phyloP scores from a whole-genome alignment of 495 filamentous ascomycete species.

The Xylaria palmicola region DNA sequence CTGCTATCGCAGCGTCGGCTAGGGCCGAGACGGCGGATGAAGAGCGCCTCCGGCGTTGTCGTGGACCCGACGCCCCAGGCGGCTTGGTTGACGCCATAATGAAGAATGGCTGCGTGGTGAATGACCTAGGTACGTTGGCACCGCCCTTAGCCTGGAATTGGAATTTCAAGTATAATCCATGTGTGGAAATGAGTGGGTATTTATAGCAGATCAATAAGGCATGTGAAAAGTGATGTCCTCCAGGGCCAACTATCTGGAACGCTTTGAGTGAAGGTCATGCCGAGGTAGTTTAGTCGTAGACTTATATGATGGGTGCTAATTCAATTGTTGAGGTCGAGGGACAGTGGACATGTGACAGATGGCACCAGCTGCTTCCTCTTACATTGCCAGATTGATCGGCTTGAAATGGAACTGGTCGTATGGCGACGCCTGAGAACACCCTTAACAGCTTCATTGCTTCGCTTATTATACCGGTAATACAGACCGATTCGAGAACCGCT shows the following conservation, averaged over 20 bases:
- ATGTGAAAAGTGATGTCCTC: not conserved
- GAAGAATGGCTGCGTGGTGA: not conserved
- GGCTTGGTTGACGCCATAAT: conserved; percentile 20
- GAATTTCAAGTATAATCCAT: not conserved
- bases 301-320: not conserved
- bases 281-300: too few relatives aligned
- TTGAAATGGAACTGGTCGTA: not conserved
- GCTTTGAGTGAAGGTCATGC: too few relatives aligned
- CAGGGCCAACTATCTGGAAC: not conserved
- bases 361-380: conserved; percentile 7
- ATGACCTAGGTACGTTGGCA: not conserved
- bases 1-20: conserved; percentile 21
- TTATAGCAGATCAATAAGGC: too few relatives aligned
- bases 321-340: conserved; percentile 9
- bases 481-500: not conserved
- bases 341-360: conserved; percentile 12
- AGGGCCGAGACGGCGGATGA: conserved; percentile 19
- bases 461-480: not conserved
- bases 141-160: not conserved
- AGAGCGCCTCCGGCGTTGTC: conserved; percentile 21
- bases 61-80: not conserved
- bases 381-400: not conserved
- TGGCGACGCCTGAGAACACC: not conserved
- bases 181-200: not conserved
- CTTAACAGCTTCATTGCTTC: not conserved